A percentile compares a stretch with the other conserved stretches of the same genome.
phyloP scores from a whole-genome alignment of 805 yeast genomes.

The Starmerella apis region DNA sequence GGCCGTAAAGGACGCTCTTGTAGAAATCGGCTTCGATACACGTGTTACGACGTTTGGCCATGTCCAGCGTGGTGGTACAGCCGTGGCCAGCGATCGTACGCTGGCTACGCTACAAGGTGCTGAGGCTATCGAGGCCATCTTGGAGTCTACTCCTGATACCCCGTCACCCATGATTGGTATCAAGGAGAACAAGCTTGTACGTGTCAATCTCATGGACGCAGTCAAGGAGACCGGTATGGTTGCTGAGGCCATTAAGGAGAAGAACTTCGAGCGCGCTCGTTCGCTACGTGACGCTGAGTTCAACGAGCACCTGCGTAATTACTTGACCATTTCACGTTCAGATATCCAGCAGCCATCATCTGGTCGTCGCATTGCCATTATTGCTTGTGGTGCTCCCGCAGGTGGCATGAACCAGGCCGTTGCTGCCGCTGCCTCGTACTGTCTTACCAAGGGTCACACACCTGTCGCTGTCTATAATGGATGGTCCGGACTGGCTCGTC shows the following conservation, averaged over 20 bases:
- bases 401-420: constrained; percentile 92
- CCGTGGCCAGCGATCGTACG: constrained; percentile 87
- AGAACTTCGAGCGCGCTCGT: constrained; percentile 82
- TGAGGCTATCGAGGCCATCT: constrained; percentile 88
- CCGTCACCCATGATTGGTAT: constrained; percentile 94
- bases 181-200: constrained; percentile 72
- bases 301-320: constrained; percentile 65
- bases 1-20: constrained; percentile 71
- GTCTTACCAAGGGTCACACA: constrained; percentile 80
- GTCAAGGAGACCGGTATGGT: constrained; percentile 80
- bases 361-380: constrained; percentile 61
- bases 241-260: constrained; percentile 69
- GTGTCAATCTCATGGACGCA: constrained; percentile 81
- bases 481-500: constrained; percentile 80
- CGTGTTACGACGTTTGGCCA: constrained; percentile 93
- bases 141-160: constrained; percentile 75
- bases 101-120: constrained; percentile 95
- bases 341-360: constrained; percentile 39
- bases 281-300: constrained; percentile 78
- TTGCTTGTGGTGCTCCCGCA: constrained; percentile 95
- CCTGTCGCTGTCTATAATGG: constrained; percentile 91
- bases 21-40: constrained; percentile 81
- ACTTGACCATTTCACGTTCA: constrained; percentile 54
- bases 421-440: constrained; percentile 79
- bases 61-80: constrained; percentile 98